phyloP scores from a whole-genome alignment of 192 early-diverging fungal species.

The Podila verticillata region DNA sequence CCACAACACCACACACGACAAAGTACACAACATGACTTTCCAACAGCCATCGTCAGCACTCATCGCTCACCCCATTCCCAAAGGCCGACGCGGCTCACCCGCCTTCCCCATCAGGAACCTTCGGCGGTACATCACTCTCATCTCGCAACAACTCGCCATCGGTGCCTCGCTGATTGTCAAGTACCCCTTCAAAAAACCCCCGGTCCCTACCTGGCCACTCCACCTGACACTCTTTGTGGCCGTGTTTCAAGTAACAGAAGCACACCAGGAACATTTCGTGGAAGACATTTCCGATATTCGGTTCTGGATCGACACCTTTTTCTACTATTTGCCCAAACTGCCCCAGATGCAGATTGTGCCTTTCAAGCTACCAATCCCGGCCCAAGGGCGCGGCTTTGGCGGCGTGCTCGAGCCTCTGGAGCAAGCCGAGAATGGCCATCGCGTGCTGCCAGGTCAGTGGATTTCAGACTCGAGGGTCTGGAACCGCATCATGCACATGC shows the following conservation, averaged over 20 bases:
- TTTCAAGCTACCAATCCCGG: slow-evolving; percentile 20
- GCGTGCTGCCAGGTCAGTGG: slow-evolving; percentile 28
- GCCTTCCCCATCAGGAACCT: slow-evolving; percentile 39
- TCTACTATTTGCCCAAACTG: slow-evolving; percentile 35
- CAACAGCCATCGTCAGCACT: slow-evolving; percentile 14
- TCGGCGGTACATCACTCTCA: slow-evolving; percentile 22
- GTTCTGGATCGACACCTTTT: slow-evolving; percentile 26
- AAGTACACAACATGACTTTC: slow-evolving; percentile 1
- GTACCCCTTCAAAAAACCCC: slow-evolving; percentile 28
- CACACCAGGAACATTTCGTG: slow-evolving; percentile 33
- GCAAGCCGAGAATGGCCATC: slow-evolving; percentile 12
- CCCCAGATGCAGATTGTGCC: slow-evolving; percentile 37
- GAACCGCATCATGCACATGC: slow-evolving; percentile 19
- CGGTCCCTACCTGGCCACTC: slow-evolving; percentile 37
- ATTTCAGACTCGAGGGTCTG: slow-evolving; percentile 33
- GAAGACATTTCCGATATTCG: slow-evolving; percentile 39
- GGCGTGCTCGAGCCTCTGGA: slow-evolving; percentile 14
- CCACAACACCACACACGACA: neutral
- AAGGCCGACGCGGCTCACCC: slow-evolving; percentile 12
- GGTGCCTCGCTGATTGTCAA: slow-evolving; percentile 32
- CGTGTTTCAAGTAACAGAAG: slow-evolving; percentile 10
- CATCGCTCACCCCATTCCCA: slow-evolving; percentile 15
- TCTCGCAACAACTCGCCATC: slow-evolving; percentile 27
- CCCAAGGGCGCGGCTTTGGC: slow-evolving; percentile 15
- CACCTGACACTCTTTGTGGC: slow-evolving; percentile 42